Evolutionary conservation across 305 asterid species (phyloP).

Genomic region (Rubia balearica): DNA sequence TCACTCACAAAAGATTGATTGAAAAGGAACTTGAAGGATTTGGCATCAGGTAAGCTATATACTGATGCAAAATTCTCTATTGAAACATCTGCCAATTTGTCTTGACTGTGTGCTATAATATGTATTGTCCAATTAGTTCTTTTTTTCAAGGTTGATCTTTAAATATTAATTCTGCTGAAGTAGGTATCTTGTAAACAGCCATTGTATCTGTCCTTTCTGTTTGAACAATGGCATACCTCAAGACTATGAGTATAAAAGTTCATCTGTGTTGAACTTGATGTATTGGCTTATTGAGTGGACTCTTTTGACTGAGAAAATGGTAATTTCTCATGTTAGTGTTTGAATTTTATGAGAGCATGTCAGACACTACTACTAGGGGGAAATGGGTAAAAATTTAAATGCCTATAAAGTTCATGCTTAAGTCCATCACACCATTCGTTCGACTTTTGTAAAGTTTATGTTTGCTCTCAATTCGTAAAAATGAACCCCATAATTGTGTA

Average conservation of each 20-base stretch:
- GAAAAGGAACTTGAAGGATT: slow-evolving; percentile 96
- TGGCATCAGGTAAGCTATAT: slow-evolving; percentile 71
- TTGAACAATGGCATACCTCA: neutral
- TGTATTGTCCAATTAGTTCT: slow-evolving; percentile 6
- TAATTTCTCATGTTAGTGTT: neutral
- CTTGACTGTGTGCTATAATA: neutral
- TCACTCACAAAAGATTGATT: slow-evolving; percentile 88
- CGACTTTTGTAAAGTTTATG: too few relatives aligned
- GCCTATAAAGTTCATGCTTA: neutral
- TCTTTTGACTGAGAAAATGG: neutral
- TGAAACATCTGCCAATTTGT: neutral
- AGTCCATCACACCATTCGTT: too few relatives aligned
- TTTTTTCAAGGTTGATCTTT: neutral
- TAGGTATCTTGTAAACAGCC: neutral
- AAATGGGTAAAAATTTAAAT: too few relatives aligned
- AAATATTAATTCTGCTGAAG: neutral
- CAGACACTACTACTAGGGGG: too few relatives aligned
- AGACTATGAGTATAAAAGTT: neutral
- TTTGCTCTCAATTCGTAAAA: too few relatives aligned
- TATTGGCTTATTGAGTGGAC: neutral
- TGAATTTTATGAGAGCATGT: neutral
- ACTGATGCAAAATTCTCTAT: neutral
- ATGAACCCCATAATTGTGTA: too few relatives aligned
- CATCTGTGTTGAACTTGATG: neutral
- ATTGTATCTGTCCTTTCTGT: neutral